phyloP scores from a whole-genome alignment of 2,329 filamentous ascomycete genomes.

The Aspergillus sp. region DNA sequence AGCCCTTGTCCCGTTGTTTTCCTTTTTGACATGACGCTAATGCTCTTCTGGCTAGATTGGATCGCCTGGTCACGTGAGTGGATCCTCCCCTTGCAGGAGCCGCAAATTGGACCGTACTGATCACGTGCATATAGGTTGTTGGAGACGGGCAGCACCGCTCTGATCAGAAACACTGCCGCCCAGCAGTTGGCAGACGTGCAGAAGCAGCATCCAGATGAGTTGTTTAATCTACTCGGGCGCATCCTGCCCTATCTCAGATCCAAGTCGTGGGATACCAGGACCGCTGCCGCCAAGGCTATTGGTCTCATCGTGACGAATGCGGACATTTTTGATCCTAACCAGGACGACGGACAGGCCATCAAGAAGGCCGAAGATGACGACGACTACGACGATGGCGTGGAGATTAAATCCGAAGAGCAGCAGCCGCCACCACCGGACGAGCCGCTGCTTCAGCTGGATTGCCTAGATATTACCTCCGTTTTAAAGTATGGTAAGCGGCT shows the following conservation, averaged over 20 bases:
- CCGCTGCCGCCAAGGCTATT: constrained; percentile 87
- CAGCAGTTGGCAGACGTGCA: constrained; percentile 97
- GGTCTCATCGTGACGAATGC: constrained; percentile 92
- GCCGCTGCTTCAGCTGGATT: constrained; percentile 61
- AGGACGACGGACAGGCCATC: constrained; percentile 54
- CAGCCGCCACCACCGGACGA: constrained; percentile 47
- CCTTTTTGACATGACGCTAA: constrained; percentile 26
- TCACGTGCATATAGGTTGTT: constrained; percentile 61
- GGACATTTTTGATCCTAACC: constrained; percentile 81
- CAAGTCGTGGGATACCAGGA: constrained; percentile 95
- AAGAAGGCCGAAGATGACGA: constrained; percentile 52
- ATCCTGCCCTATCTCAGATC: constrained; percentile 94
- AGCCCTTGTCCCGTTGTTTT: constrained; percentile 20
- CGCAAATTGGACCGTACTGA: constrained; percentile 11
- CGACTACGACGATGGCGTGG: constrained; percentile 41
- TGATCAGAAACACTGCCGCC: constrained; percentile 95
- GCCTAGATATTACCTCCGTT: constrained; percentile 73
- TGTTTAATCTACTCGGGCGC: constrained; percentile 89
- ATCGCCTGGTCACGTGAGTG: constrained; percentile 81
- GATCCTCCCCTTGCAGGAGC: constrained; percentile 1
- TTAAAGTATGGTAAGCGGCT: constrained; percentile 80
- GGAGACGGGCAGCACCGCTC: constrained; percentile 91
- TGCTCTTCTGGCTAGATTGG: constrained; percentile 55
- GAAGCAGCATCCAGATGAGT: constrained; percentile 93
- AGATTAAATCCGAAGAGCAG: constrained; percentile 34